phyloP scores from a whole-genome alignment of 495 filamentous ascomycete species.

The Cudoniella acicularis region DNA sequence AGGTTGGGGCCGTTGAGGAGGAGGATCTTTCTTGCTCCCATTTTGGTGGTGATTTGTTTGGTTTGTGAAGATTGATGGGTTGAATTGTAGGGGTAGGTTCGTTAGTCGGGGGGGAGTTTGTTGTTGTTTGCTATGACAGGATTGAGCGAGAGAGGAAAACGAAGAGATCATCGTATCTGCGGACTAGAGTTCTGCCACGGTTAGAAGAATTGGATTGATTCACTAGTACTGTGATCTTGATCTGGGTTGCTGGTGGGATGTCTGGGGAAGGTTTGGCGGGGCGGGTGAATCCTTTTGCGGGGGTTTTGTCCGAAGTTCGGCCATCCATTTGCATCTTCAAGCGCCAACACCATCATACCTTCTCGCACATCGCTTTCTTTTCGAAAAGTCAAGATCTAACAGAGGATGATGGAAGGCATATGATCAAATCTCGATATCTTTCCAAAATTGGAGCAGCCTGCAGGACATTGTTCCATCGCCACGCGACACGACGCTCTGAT shows the following conservation, averaged over 20 bases:
- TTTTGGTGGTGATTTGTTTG: conserved; percentile 1
- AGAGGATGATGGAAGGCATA: no score
- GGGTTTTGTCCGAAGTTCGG: no score
- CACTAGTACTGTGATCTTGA: no score
- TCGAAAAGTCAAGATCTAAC: no score
- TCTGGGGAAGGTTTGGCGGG: background rate
- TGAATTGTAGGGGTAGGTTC: background rate
- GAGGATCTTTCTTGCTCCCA: conserved; percentile 55
- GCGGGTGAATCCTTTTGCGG: background rate
- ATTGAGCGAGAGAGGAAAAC: background rate
- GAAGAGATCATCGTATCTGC: background rate
- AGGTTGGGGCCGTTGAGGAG: conserved; percentile 79
- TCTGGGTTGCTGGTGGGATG: background rate
- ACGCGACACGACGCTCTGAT: no score
- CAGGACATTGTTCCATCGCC: no score
- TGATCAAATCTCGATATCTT: no score
- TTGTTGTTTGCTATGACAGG: background rate
- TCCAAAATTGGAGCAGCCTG: no score
- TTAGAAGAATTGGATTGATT: background rate
- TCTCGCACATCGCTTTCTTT: no score
- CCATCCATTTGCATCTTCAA: background rate
- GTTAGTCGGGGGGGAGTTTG: background rate
- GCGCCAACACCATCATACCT: background rate
- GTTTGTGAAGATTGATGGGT: background rate
- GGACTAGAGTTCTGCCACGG: background rate